Evolutionary conservation across 148 eudicot genomes (phyloP), one percentile per base, ranked within the genome.

Genomic region (Camellia granthamiana): DNA sequence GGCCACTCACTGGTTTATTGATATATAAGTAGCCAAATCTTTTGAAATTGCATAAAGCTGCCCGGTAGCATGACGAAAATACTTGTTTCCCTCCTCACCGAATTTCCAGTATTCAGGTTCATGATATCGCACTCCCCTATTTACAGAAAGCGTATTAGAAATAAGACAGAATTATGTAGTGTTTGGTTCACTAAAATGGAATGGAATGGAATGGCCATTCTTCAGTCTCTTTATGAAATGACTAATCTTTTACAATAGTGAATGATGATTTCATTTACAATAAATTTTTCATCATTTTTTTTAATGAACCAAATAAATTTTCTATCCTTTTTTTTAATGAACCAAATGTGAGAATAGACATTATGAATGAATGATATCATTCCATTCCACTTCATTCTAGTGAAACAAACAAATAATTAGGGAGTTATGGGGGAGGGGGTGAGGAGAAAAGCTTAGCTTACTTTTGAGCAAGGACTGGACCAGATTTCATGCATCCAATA

Each of bases 401-500:
- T 30, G 38, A 30, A 30, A 30, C 38, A 30, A 30, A 30, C 38
- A 30, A 30, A 30, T 30, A 30, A 30, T 30, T 30, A 30, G 38
- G 38, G 38, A 30, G 38, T 30, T 30, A 18, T 0, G 11, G 4
- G 14, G 66, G 3, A n/a, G 75, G 16, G 0, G 5, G 43, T 61
- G 38, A 30, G 16, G 42, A 19, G 12, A 77, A 47, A 63, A 18
- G 69, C 43, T 43, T 7, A 5, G 73, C 84, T 79, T 90, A 91
- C 97, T 90, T 92, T 82, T 83, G 89, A 75, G 94, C 92, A 42
- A 92, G 92, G 81, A 92, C 90, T 7, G 97, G 94, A 54, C 97
- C 97, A 41, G 94, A 92, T 87, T 92, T 92, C 97, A 92, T 92
- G 80, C 97, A 92, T 43, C 97, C 97, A 69, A 92, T 87, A 77